Evolutionary conservation across 108 stramenopile genomes (phyloP).

Genomic region (Stephanodiscus triporus): DNA sequence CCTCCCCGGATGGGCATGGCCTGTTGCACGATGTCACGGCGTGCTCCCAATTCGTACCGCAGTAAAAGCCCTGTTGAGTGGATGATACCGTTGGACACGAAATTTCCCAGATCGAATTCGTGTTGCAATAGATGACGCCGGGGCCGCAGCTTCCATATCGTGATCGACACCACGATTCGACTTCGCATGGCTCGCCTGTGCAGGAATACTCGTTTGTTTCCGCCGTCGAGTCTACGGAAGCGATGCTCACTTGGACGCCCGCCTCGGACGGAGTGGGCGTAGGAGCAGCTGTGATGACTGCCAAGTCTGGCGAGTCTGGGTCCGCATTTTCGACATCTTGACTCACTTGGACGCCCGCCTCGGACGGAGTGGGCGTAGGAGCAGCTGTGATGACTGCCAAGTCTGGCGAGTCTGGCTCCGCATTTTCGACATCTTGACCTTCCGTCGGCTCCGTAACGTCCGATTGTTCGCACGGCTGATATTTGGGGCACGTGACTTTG

Average conservation of each 20-base stretch:
- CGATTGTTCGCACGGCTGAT: background rate
- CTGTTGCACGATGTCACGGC: constrained; percentile 24
- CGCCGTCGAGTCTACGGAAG: background rate
- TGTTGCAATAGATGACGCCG: constrained; percentile 10
- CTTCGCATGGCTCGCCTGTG: constrained; percentile 7
- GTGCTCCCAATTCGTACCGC: constrained; percentile 41
- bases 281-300: background rate
- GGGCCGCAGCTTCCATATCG: background rate
- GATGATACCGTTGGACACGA: background rate
- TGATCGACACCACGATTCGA: constrained; percentile 4
- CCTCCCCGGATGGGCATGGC: constrained; percentile 21
- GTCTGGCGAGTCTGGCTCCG: background rate
- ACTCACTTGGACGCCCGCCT: background rate
- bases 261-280: background rate
- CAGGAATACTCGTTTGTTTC: constrained; percentile 8
- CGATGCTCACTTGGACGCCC: background rate
- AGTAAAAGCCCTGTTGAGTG: constrained; percentile 22
- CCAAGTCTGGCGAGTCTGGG: background rate
- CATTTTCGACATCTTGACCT: background rate
- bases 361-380: background rate
- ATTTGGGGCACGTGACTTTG: background rate
- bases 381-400: background rate
- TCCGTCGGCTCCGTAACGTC: background rate
- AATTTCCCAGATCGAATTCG: background rate
- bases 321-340: background rate